Evolutionary conservation across 192 early-diverging fungal genomes (phyloP).

Genomic region (Backusella westeae): DNA sequence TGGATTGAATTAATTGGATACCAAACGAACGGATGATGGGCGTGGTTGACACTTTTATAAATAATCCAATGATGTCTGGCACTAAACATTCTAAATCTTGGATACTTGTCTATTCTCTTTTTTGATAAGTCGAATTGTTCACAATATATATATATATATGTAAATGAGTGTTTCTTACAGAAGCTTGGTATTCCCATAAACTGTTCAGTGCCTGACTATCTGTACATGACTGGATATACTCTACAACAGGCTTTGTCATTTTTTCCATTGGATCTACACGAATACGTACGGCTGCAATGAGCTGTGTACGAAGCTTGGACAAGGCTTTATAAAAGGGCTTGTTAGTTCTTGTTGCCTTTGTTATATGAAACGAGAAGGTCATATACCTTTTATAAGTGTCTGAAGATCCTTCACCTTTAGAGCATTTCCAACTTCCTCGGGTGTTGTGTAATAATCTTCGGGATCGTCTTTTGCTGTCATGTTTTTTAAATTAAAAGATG

Average conservation of each 20-base stretch:
- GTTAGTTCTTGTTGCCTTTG: not conserved
- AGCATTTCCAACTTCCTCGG: conserved; percentile 10
- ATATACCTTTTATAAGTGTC: conserved; percentile 10
- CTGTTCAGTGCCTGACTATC: conserved; percentile 57
- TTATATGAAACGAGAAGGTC: not conserved
- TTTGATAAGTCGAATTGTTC: not conserved
- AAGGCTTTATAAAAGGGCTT: not conserved
- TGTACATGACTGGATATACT: conserved; percentile 59
- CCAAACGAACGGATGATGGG: conserved; percentile 32
- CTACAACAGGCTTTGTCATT: conserved; percentile 30
- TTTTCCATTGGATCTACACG: conserved; percentile 30
- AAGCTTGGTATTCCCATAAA: conserved; percentile 64
- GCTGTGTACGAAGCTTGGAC: conserved; percentile 17
- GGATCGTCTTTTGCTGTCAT: conserved; percentile 1
- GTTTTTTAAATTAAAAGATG: not conserved
- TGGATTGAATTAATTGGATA: conserved; percentile 51
- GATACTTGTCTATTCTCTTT: conserved; percentile 39
- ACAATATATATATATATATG: not conserved
- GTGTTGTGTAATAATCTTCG: conserved; percentile 18
- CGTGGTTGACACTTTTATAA: conserved; percentile 25
- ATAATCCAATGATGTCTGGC: conserved; percentile 51
- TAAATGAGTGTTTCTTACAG: conserved; percentile 28
- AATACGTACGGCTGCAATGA: conserved; percentile 4
- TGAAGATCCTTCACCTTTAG: conserved; percentile 15
- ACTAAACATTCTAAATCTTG: conserved; percentile 58